Conservation (phyloP, 768 basidiomycete species). For the Tricholoma saponaceum region DNA sequence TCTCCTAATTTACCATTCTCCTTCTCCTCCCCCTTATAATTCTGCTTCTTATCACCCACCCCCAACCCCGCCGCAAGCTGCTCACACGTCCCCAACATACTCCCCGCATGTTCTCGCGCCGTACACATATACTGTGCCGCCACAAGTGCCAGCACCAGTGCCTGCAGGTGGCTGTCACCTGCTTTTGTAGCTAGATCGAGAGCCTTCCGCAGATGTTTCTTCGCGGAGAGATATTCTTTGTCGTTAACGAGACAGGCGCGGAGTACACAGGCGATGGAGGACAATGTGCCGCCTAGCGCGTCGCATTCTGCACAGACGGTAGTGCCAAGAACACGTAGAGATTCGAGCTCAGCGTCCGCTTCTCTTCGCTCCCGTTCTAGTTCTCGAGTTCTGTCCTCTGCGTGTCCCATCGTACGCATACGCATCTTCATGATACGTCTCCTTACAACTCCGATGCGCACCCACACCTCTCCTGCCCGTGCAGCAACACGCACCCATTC, state of each 20-base stretch:
- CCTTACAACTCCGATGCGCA: constrained; percentile 40
- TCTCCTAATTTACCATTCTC: constrained; percentile 9
- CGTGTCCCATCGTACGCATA: neutral
- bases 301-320: constrained; percentile 42
- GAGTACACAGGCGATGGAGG: constrained; percentile 52
- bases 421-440: constrained; percentile 15
- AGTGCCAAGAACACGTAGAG: constrained; percentile 26
- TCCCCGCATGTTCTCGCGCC: constrained; percentile 60
- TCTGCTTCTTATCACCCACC: constrained; percentile 22
- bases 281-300: constrained; percentile 49
- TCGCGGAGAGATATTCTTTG: constrained; percentile 55
- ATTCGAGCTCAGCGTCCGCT: constrained; percentile 22
- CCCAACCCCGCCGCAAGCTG: constrained; percentile 71
- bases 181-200: constrained; percentile 53
- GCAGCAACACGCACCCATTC: constrained; percentile 46
- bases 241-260: constrained; percentile 39
- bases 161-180: constrained; percentile 71
- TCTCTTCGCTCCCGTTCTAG: constrained; percentile 8
- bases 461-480: constrained; percentile 45
- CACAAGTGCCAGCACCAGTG: constrained; percentile 62
- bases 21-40: neutral
- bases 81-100: constrained; percentile 64
- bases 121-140: constrained; percentile 72
- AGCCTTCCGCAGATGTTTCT: constrained; percentile 61
- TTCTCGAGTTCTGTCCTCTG: neutral